These are phyloP conservation scores for Kodamaea hsintzibuensis DNA, from an alignment of 805 yeast genomes.

Conservation along the genomic window DNA sequence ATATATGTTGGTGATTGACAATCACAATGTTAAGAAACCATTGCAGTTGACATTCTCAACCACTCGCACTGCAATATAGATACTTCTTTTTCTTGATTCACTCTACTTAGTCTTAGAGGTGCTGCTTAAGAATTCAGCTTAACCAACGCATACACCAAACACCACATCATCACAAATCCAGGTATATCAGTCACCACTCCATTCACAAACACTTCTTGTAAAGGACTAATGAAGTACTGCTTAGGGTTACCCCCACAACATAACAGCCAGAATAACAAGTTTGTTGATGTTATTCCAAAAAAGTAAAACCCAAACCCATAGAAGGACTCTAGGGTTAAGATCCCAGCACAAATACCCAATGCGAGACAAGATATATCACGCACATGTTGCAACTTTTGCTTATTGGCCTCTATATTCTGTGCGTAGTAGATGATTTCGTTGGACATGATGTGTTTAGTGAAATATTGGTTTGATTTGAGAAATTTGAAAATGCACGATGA, in stretches of 20 bases:
- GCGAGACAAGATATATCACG: slow-evolving; percentile 40
- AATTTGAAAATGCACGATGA: background rate
- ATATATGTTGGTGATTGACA: too few relatives aligned
- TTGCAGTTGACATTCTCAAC: too few relatives aligned
- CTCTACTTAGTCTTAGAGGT: too few relatives aligned
- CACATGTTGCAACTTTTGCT: slow-evolving; percentile 27
- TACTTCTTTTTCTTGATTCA: too few relatives aligned
- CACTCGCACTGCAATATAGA: too few relatives aligned
- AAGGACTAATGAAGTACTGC: slow-evolving; percentile 27
- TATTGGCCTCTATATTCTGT: slow-evolving; percentile 31
- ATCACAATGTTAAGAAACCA: too few relatives aligned
- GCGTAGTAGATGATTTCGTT: slow-evolving; percentile 17
- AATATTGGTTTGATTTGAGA: background rate
- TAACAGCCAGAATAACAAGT: slow-evolving; percentile 26
- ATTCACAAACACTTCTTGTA: slow-evolving; percentile 34
- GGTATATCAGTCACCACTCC: slow-evolving; percentile 34
- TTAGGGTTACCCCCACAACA: slow-evolving; percentile 34
- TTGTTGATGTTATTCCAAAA: slow-evolving; percentile 33
- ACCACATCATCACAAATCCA: slow-evolving; percentile 50
- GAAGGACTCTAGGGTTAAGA: slow-evolving; percentile 37
- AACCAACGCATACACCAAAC: slow-evolving; percentile 45
- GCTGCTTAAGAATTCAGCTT: slow-evolving; percentile 17
- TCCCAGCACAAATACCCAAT: slow-evolving; percentile 43
- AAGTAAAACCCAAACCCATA: slow-evolving; percentile 38
- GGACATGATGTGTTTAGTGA: background rate